Base-by-base conservation (phyloP, 768 basidiomycete species). In the Pseudohyphozyma bogoriensis region DNA sequence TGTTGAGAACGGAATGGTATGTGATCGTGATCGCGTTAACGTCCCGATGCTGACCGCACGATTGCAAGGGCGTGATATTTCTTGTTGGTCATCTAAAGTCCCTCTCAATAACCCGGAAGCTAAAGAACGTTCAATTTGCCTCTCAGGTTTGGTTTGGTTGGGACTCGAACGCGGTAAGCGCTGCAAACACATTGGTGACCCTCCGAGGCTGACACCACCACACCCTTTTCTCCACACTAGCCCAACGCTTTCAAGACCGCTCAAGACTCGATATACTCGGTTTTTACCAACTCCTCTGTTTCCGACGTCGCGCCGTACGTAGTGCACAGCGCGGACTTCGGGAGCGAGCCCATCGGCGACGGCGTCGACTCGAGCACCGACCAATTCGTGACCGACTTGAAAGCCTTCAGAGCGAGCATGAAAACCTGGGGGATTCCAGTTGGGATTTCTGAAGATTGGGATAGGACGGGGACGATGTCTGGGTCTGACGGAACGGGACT, bases 361-460 rank as follows among this genome's bases (percentile, higher is more conserved):
- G 55, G 46, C 11, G 52, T 53, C 20, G 32, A 33, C 28, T n/a
- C 32, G 4, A 16, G 39, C 11, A 18, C 12, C 29, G 36, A 24
- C 33, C 46, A 54, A 20, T 65, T 65, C 47, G 46, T 58, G 24
- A 46, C 56, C 32, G 64, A 65, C 40, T 47, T 65, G 28, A 44
- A 26, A 26, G 37, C 51, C 28, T 60, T 59, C 36, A 37, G 49
- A 18, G 20, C 3, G 10, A 51, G 59, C 37, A 58, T 68, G 52
- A 57, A 54, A 15, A 52, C 42, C 32, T 63, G 28, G 18, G 60
- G 59, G 0, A 49, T 65, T 16, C 64, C 64, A 1, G 61, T 65
- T 20, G 59, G 60, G 4, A 68, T 68, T 13, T 55, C 51, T 3
- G 67, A 68, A 51, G 67, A 68, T 39, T 68, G 67, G 67, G 62